These are phyloP conservation scores for Brassica napus DNA, from an alignment of 345 rosid species.

Conservation along the genomic window DNA sequence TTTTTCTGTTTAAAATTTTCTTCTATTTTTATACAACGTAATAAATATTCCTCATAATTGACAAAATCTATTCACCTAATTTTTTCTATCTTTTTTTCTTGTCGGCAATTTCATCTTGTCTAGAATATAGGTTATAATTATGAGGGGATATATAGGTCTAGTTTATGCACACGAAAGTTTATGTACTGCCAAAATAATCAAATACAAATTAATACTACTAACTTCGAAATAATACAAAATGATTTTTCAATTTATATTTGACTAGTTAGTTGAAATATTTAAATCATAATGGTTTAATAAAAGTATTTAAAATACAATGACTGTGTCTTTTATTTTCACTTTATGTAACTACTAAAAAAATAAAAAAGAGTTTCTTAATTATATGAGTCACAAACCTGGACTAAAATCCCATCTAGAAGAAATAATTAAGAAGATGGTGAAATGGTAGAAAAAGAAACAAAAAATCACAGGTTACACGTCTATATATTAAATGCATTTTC, in stretches of 20 bases:
- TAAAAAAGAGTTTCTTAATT: too few species aligned
- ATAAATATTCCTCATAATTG: background rate
- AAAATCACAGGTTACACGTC: slow-evolving; percentile 1
- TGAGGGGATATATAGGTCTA: background rate
- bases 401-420: background rate
- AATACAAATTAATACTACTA: background rate
- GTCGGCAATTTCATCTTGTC: background rate
- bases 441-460: background rate
- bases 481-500: slow-evolving; percentile 26
- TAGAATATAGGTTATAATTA: background rate
- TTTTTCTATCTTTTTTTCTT: background rate
- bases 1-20: background rate
- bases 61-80: background rate
- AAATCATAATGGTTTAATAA: too few species aligned
- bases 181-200: background rate
- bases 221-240: background rate
- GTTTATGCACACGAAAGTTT: background rate
- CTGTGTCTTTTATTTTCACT: background rate
- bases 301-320: too few species aligned
- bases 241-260: background rate
- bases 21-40: background rate
- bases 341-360: background rate
- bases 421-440: background rate
- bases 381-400: background rate
- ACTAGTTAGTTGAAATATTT: background rate